Percentiles rank a stretch among this genome's conserved stretches.
phyloP scores from a whole-genome alignment of 1,284 basidiomycete genomes.

The Rhodotorula glutinis region DNA sequence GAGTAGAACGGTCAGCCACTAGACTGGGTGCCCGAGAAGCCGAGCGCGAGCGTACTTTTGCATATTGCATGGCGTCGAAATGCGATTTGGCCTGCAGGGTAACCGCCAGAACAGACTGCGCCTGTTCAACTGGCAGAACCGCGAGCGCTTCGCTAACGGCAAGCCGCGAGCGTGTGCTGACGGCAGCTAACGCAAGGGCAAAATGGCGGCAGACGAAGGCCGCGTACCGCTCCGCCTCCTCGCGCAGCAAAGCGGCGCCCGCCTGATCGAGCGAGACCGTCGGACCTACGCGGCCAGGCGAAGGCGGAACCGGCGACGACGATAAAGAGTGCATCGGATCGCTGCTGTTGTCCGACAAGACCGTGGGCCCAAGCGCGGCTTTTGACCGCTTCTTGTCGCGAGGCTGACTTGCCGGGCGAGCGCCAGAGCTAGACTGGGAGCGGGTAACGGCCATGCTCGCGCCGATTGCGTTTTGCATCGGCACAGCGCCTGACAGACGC shows the following conservation, averaged over 20 bases:
- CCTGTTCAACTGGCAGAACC: conserved; percentile 68
- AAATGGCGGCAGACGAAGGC: conserved; percentile 76
- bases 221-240: conserved; percentile 64
- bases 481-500: conserved; percentile 27
- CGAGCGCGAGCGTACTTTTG: conserved; percentile 60
- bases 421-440: conserved; percentile 9
- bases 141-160: conserved; percentile 71
- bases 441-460: conserved; percentile 19
- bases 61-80: conserved; percentile 82
- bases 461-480: not conserved
- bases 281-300: conserved; percentile 43
- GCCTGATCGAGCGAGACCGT: conserved; percentile 52
- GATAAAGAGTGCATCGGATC: conserved; percentile 7
- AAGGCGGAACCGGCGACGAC: conserved; percentile 1
- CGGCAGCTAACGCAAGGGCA: conserved; percentile 67
- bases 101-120: conserved; percentile 64
- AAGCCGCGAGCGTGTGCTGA: conserved; percentile 71
- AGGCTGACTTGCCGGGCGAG: not conserved
- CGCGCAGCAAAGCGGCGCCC: conserved; percentile 54
- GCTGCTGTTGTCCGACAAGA: conserved; percentile 27
- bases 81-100: conserved; percentile 77
- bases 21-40: not conserved
- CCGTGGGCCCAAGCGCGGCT: conserved; percentile 23
- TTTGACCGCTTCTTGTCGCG: conserved; percentile 37
- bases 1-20: not conserved